Conservation (phyloP, 2,329 filamentous ascomycete species). For the Madurella mycetomatis region DNA sequence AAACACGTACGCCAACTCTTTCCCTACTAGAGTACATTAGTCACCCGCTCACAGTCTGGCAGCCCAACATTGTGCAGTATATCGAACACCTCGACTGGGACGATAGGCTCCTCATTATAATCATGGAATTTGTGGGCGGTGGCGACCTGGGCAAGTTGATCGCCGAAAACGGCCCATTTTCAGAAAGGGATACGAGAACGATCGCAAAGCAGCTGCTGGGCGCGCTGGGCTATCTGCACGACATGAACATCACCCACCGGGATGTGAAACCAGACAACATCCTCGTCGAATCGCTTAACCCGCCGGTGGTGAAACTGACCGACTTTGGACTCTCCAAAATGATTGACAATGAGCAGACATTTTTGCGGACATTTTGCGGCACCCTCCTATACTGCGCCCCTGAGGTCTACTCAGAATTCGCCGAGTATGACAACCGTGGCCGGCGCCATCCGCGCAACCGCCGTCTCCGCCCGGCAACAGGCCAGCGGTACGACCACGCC, state of each 20-base stretch:
- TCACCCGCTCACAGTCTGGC: constrained; percentile 6
- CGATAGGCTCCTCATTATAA: constrained; percentile 82
- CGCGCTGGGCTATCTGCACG: constrained; percentile 81
- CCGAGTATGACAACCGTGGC: constrained; percentile 65
- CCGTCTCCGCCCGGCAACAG: constrained; percentile 49
- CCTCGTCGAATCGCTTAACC: constrained; percentile 67
- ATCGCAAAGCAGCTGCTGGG: constrained; percentile 74
- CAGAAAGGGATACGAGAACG: constrained; percentile 63
- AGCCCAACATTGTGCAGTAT: constrained; percentile 88
- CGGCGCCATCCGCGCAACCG: constrained; percentile 60
- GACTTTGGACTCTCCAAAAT: constrained; percentile 97
- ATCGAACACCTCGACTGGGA: constrained; percentile 82
- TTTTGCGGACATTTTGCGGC: constrained; percentile 93
- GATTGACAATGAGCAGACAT: constrained; percentile 83
- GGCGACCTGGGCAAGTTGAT: constrained; percentile 81
- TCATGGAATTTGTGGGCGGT: constrained; percentile 86
- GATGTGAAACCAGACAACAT: constrained; percentile 99
- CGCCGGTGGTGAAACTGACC: constrained; percentile 82
- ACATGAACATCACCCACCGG: constrained; percentile 88
- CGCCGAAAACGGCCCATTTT: constrained; percentile 54
- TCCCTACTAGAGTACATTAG: not conserved
- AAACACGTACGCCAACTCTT: constrained; percentile 61
- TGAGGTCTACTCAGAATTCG: constrained; percentile 80
- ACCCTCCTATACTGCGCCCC: constrained; percentile 94
- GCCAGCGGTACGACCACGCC: constrained; percentile 77